Evolutionary conservation across 208 protist genomes (phyloP), one percentile per base, ranked within the genome.

Genomic region (Trypanosoma scelopori): DNA sequence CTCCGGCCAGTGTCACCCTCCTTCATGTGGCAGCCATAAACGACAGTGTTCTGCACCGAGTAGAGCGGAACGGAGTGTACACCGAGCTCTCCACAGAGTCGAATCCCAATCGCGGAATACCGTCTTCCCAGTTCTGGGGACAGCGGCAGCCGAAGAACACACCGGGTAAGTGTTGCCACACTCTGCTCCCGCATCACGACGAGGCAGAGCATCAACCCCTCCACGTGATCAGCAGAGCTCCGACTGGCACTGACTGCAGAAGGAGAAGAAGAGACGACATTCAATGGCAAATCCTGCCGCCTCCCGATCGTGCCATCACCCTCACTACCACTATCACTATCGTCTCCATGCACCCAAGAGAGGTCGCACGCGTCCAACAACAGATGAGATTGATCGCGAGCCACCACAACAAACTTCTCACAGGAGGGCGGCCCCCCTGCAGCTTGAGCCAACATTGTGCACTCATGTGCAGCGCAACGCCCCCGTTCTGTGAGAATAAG

Each of bases 11-110:
- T 13, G n/a, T 4, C 35, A 0, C 41, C 46, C 5, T 20, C 20
- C 18, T 49, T 47, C 48, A 53, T 52, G 9, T 20, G 18, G 15
- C 22, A 48, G 22, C 32, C 60, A 62, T 55, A 73, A 13, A 73
- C 41, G 59, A 73, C 23, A 13, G 59, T 61, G 41, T 73, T 73
- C 51, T 66, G 43, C 30, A 59, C 49, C 16, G 68, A 57, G 47
- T 73, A 66, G 23, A 73, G 46, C 5, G 68, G 28, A 56, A 73
- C 32, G n/a, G 39, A 41, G 32, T 62, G 30, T 0, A 15, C 23
- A n/a, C 32, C 27, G 1, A 51, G 59, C 0, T 47, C 18, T 30
- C 51, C 28, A 25, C 45, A 42, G 20, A 73, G 35, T 18, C 66
- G n/a, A 20, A 73, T 27, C 46, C 68, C 68, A 32, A 61, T 52